Percentiles rank a stretch among this genome's conserved stretches.
phyloP scores from a whole-genome alignment of 352 stramenopile genomes.

The Phytophthora fragariaefolia region DNA sequence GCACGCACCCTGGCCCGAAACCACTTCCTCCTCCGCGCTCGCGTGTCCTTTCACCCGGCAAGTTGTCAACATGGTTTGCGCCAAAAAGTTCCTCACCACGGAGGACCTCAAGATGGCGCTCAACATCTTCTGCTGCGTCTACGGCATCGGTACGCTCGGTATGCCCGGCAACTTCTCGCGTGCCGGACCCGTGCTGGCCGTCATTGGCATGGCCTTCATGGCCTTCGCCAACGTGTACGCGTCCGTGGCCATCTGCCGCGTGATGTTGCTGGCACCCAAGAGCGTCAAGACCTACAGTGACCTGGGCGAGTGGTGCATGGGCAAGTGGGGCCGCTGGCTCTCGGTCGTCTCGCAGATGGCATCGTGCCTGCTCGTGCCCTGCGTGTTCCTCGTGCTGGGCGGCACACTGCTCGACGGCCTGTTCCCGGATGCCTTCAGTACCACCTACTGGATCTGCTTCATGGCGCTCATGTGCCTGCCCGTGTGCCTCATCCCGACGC shows the following conservation, averaged over 20 bases:
- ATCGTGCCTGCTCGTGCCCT: constrained; percentile 29
- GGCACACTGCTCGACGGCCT: constrained; percentile 29
- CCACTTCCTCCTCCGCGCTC: neutral
- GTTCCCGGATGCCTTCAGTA: constrained; percentile 32
- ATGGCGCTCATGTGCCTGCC: constrained; percentile 45
- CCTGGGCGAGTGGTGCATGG: constrained; percentile 46
- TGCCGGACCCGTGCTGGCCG: constrained; percentile 27
- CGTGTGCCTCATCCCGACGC: constrained; percentile 41
- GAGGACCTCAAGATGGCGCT: constrained; percentile 32
- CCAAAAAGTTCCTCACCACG: constrained; percentile 19
- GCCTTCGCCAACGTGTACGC: constrained; percentile 49
- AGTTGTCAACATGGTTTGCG: constrained; percentile 13
- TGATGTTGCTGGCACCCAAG: constrained; percentile 32
- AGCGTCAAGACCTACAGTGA: constrained; percentile 43
- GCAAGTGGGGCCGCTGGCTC: constrained; percentile 43
- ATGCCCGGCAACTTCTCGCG: constrained; percentile 34
- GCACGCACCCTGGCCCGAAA: constrained; percentile 7
- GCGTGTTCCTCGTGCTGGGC: constrained; percentile 33
- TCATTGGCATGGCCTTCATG: constrained; percentile 45
- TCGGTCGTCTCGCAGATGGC: constrained; percentile 51
- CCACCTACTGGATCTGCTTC: constrained; percentile 46
- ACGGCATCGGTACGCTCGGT: constrained; percentile 33
- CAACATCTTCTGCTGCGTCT: constrained; percentile 36
- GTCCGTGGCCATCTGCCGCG: constrained; percentile 42
- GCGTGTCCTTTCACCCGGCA: neutral